These are phyloP conservation scores for Alternaria consortialis DNA, from an alignment of 2,329 filamentous ascomycete species.

Conservation along the genomic window DNA sequence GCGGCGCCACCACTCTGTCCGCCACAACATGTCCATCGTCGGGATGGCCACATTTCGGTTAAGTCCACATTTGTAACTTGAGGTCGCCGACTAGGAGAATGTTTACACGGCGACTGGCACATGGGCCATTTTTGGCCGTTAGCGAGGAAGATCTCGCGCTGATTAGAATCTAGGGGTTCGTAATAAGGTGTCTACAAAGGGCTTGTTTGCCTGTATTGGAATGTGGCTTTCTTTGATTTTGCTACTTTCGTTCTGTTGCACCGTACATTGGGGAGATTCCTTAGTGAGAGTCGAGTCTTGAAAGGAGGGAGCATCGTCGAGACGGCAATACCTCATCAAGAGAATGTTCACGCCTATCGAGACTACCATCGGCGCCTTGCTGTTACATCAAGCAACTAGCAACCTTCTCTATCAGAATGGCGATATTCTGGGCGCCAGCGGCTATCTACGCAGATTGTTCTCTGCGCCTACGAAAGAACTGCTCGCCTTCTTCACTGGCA, in stretches of 20 bases:
- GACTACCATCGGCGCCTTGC: slow-evolving; percentile 60
- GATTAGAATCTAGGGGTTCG: slow-evolving; percentile 3
- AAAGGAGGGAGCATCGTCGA: neutral
- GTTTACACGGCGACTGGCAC: slow-evolving; percentile 22
- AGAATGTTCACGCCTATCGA: slow-evolving; percentile 64
- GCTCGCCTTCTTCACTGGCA: slow-evolving; percentile 57
- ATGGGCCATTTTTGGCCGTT: neutral
- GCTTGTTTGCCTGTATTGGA: neutral
- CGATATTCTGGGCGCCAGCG: slow-evolving; percentile 61
- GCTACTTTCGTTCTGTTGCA: neutral
- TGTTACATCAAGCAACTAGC: slow-evolving; percentile 61
- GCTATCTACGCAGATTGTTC: slow-evolving; percentile 55
- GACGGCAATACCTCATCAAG: neutral
- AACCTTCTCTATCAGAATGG: slow-evolving; percentile 62
- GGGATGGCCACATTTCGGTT: slow-evolving; percentile 16
- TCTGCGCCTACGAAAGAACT: slow-evolving; percentile 54
- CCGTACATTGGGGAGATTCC: neutral
- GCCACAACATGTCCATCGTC: slow-evolving; percentile 4
- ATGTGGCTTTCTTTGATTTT: neutral
- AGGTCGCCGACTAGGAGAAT: slow-evolving; percentile 32
- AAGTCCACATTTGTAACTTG: slow-evolving; percentile 16
- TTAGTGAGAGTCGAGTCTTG: neutral
- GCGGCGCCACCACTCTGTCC: slow-evolving; percentile 21
- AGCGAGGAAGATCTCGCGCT: slow-evolving; percentile 18
- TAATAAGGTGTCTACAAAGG: slow-evolving; percentile 8